Evolutionary conservation across 2,329 filamentous ascomycete species (phyloP), one percentile per base, ranked within the genome.

Genomic region (Pseudopithomyces chartarum): DNA sequence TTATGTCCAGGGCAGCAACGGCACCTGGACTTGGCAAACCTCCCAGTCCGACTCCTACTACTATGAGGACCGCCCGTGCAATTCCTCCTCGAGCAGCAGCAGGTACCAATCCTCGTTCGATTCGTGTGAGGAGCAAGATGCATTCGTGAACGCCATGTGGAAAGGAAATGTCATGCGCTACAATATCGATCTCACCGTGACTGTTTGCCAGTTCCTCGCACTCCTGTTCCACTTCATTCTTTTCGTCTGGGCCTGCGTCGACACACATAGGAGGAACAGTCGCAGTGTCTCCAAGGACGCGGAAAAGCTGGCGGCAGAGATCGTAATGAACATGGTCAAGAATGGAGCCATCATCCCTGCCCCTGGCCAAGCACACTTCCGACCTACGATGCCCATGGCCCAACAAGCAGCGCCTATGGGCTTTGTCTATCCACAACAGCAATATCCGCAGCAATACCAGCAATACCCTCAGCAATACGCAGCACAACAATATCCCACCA

Each of bases 161-260:
- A 40, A 52, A 0, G 54, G 48, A 13, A 72, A 69, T 50, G 51
- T 53, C 2, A 53, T 62, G 32, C 71, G 67, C 20, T 59, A 54
- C 10, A 61, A 57, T 8, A 52, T 69, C 15, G 60, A 65, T 46
- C 47, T 69, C 12, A 65, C 65, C 5, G 72, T 54, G 1, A 60
- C 63, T 6, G 71, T 70, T 10, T 72, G 70, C 47, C 72, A 74
- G 40, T 74, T 67, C 54, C 50, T 75, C 6, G 58, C 57, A 2
- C 34, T 76, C 17, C 15, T 68, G 1, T 44, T 75, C 38, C 74
- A 77, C 48, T 67, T 77, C 47, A 59, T 58, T 1, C 63, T 76
- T 3, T 77, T 77, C 56, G 59, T 76, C 11, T 76, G 74, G 72
- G 75, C 74, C 0, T 77, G 75, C 33, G 67, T 76, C 7, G 74